Evolutionary conservation across 441 rosid species (phyloP), one percentile per base, ranked within the genome.

Genomic region (Pelargonium cotyledonis): DNA sequence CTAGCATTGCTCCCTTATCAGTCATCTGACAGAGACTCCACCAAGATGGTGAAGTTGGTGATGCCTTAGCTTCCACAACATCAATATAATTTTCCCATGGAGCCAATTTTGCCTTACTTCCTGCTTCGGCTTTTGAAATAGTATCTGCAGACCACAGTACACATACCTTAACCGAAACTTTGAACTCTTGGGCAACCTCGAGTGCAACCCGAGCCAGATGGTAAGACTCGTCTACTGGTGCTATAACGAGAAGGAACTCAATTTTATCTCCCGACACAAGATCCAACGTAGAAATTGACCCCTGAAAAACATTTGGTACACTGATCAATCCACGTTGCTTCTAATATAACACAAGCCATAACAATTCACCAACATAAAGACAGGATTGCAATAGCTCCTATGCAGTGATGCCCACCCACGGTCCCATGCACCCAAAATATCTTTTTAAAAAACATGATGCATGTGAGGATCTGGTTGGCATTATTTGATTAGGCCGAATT

Each of bases 191-290:
- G 5, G 89, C 85, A 29, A 72, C 85, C 76, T 78, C 70, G 57
- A 77, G 29, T 49, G 86, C 82, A 44, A 80, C 80, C 67, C 67
- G 76, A 73, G 86, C 86, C 70, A 86, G 85, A 73, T 62, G 63
- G 75, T 83, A 88, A 38, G 92, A 95, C 65, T 80, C 82, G 43
- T 78, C 73, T 6, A 77, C 66, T 29, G 96, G 96, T 19, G 91
- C 90, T 74, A 92, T 76, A 38, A 95, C 80, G 67, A 92, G 91
- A 69, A 88, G 88, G 78, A 95, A 91, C 83, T 91, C 99, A 18
- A 95, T 77, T 75, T 81, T 83, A 70, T 90, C 83, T 65, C 65
- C 82, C 0, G 86, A 71, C 49, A 90, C 74, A 61, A 95, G 91
- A 84, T 86, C 97, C 43, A 85, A 86, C 3, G 89, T 89, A 6